Percentiles rank a stretch among this genome's conserved stretches.
phyloP scores from a whole-genome alignment of 164 flowering plant genomes.

The Houttuynia cordata region DNA sequence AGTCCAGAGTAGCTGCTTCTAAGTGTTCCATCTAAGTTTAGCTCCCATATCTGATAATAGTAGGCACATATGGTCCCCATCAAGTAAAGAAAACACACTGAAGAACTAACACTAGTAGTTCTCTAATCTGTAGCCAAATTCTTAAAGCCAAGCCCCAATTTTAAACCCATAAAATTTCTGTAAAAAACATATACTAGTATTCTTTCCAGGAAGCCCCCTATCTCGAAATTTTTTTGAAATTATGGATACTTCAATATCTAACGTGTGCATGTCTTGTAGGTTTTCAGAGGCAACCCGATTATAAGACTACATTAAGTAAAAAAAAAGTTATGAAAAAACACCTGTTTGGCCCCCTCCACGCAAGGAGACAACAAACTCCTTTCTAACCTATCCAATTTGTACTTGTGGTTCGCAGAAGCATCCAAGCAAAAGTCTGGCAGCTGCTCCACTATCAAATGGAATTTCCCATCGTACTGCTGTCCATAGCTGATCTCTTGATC shows the following conservation, averaged over 20 bases:
- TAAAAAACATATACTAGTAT: neutral
- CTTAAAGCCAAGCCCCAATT: neutral
- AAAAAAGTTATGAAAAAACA: conserved; percentile 7
- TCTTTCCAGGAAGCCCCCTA: neutral
- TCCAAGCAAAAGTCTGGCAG: conserved; percentile 37
- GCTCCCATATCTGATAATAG: conserved; percentile 61
- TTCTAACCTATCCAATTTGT: conserved; percentile 27
- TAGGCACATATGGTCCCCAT: neutral
- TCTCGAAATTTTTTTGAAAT: neutral
- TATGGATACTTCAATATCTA: neutral
- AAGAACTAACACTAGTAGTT: neutral
- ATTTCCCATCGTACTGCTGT: conserved; percentile 23
- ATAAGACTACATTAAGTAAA: neutral
- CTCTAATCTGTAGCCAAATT: neutral
- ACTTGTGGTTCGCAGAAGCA: conserved; percentile 41
- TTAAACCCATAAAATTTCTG: too few species aligned
- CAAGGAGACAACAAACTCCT: conserved; percentile 47
- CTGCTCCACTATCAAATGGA: conserved; percentile 30
- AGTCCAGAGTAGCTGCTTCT: conserved; percentile 60
- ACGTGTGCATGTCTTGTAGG: neutral
- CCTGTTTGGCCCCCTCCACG: conserved; percentile 57
- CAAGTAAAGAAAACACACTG: neutral
- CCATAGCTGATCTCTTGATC: conserved; percentile 22
- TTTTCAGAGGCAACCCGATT: too few species aligned
- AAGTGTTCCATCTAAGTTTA: conserved; percentile 44